Evolutionary conservation across 1,284 basidiomycete genomes (phyloP).

Genomic region (Vanrija pseudolonga): DNA sequence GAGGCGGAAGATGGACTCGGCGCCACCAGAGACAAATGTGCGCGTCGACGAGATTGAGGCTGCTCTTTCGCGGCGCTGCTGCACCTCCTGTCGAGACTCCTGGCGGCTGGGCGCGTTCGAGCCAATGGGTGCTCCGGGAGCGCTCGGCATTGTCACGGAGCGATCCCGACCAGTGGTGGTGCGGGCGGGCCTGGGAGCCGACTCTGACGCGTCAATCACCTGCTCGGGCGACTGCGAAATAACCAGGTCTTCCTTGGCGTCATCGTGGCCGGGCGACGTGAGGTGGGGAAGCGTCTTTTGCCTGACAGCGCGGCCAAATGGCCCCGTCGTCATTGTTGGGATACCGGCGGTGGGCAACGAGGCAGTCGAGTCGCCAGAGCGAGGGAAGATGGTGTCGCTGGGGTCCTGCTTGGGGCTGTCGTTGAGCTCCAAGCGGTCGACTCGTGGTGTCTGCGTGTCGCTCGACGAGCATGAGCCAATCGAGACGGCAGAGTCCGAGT

Average conservation of each 20-base stretch:
- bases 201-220: not conserved
- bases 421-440: slow-evolving; percentile 24
- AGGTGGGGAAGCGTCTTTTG: slow-evolving; percentile 19
- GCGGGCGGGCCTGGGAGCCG: not conserved
- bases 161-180: slow-evolving; percentile 2
- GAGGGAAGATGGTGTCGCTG: slow-evolving; percentile 64
- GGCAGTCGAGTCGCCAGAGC: slow-evolving; percentile 66
- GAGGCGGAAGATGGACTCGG: slow-evolving; percentile 97
- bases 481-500: slow-evolving; percentile 8
- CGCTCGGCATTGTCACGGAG: slow-evolving; percentile 12
- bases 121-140: not conserved
- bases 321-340: slow-evolving; percentile 5
- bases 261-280: not conserved
- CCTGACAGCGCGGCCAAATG: slow-evolving; percentile 13
- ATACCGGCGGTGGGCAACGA: slow-evolving; percentile 48
- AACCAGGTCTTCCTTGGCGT: not conserved
- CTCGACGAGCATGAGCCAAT: slow-evolving; percentile 17
- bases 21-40: slow-evolving; percentile 76
- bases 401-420: slow-evolving; percentile 51
- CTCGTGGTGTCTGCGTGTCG: slow-evolving; percentile 18
- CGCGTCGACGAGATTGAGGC: slow-evolving; percentile 41
- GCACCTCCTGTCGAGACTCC: slow-evolving; percentile 30
- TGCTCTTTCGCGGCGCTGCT: slow-evolving; percentile 39
- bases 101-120: slow-evolving; percentile 6
- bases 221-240: not conserved